These are phyloP conservation scores for Dittrichia graveolens DNA, from an alignment of 129 eudicot species.

Conservation along the genomic window DNA sequence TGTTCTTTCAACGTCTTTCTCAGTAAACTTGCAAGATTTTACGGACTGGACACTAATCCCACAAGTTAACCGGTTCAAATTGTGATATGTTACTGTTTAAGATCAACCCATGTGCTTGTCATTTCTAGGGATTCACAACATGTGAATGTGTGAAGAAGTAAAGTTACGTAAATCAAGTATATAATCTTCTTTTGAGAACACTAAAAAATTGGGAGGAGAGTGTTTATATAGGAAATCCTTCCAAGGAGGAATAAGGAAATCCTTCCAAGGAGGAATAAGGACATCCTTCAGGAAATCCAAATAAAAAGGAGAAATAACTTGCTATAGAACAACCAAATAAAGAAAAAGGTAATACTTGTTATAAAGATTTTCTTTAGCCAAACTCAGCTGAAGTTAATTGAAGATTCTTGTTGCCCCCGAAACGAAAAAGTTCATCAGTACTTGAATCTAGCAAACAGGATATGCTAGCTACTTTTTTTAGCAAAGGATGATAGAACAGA, in stretches of 20 bases:
- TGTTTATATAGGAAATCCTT: neutral
- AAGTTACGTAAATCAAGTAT: neutral
- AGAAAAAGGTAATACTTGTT: neutral
- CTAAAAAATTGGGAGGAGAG: neutral
- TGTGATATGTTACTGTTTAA: conserved; percentile 1
- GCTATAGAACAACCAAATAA: no score
- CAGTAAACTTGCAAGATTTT: no score
- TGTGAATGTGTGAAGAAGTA: neutral
- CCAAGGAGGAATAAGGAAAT: neutral
- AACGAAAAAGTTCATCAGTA: no score
- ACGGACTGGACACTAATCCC: no score
- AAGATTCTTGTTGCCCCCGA: neutral
- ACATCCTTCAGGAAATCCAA: neutral
- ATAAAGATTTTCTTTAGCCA: neutral
- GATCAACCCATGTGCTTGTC: neutral
- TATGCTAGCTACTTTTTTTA: neutral
- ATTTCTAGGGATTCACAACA: neutral
- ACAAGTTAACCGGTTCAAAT: neutral
- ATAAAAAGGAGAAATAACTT: neutral
- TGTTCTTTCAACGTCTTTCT: no score
- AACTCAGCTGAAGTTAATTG: neutral
- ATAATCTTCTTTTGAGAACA: conserved; percentile 2
- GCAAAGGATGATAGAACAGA: neutral
- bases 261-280: neutral
- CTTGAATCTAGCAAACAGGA: no score